These are phyloP conservation scores for Apiospora arundinis DNA, from an alignment of 2,329 filamentous ascomycete genomes.

Conservation along the genomic window DNA sequence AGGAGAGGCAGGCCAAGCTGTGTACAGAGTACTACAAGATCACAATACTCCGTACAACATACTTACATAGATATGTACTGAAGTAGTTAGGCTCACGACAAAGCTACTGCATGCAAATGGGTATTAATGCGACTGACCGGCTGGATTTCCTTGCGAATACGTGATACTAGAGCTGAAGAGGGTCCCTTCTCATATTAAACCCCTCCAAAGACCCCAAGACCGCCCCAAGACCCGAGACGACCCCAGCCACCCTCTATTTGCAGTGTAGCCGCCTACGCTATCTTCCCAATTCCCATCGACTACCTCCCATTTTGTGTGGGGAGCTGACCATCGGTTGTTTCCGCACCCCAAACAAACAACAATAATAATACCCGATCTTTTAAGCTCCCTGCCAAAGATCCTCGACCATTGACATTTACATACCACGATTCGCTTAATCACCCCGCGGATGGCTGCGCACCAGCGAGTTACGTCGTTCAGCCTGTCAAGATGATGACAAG, in stretches of 20 bases:
- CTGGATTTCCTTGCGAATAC: conserved; percentile 12
- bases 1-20: not conserved
- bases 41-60: not conserved
- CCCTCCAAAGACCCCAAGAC: conserved; percentile 5
- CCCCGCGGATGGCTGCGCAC: conserved; percentile 17
- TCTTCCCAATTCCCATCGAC: conserved; percentile 15
- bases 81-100: conserved; percentile 13
- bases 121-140: conserved; percentile 8
- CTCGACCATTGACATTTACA: not conserved
- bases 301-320: conserved; percentile 15
- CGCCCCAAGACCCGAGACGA: not conserved
- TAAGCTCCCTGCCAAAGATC: not conserved
- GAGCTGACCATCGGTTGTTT: conserved; percentile 17
- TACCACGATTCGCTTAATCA: not conserved
- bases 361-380: conserved; percentile 15
- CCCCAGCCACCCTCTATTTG: conserved; percentile 17
- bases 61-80: not conserved
- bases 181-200: not conserved
- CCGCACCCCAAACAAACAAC: conserved; percentile 17
- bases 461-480: conserved; percentile 15
- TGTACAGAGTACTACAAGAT: not conserved
- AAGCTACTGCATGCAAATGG: conserved; percentile 6
- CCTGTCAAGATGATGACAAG: conserved; percentile 53
- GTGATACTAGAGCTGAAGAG: not conserved
- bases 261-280: conserved; percentile 17